A percentile compares a stretch with the other conserved stretches of the same genome.
Evolutionary conservation across 192 early-diverging fungal species (phyloP).

Genomic region (Hyaloraphidium curvatum): DNA sequence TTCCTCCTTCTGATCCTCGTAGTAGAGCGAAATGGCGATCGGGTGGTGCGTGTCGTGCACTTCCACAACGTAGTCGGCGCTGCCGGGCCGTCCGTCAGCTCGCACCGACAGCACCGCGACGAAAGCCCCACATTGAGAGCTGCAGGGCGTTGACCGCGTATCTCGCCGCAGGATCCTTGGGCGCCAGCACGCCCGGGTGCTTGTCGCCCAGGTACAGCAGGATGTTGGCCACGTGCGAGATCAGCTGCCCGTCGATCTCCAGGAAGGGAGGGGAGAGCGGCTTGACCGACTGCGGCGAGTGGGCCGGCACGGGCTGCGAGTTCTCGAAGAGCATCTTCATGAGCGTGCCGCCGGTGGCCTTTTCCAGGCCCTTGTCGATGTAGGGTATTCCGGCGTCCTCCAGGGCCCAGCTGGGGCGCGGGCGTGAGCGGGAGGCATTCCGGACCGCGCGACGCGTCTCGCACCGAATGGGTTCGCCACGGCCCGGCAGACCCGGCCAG

Average conservation of each 20-base stretch:
- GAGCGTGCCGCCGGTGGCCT: neutral
- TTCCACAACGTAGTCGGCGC: neutral
- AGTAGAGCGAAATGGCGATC: constrained; percentile 1
- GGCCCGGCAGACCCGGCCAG: neutral
- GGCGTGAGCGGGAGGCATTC: no score
- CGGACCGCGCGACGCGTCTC: no score
- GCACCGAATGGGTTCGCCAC: neutral
- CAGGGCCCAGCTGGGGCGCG: neutral
- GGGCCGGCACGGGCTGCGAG: neutral
- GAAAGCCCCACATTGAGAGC: neutral
- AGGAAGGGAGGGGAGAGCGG: neutral
- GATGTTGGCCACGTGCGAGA: neutral
- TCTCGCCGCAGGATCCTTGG: neutral
- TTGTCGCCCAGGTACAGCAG: neutral
- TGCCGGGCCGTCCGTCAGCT: neutral
- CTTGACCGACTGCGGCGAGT: neutral
- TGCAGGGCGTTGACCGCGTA: neutral
- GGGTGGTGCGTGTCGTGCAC: constrained; percentile 4
- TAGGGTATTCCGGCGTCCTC: neutral
- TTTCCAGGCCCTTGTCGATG: neutral
- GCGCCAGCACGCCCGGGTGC: neutral
- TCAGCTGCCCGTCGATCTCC: neutral
- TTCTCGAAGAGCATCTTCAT: neutral
- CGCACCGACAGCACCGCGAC: neutral
- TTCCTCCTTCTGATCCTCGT: neutral